Conservation (phyloP, 1,139 yeast species). For the Kodamaea sp. region DNA sequence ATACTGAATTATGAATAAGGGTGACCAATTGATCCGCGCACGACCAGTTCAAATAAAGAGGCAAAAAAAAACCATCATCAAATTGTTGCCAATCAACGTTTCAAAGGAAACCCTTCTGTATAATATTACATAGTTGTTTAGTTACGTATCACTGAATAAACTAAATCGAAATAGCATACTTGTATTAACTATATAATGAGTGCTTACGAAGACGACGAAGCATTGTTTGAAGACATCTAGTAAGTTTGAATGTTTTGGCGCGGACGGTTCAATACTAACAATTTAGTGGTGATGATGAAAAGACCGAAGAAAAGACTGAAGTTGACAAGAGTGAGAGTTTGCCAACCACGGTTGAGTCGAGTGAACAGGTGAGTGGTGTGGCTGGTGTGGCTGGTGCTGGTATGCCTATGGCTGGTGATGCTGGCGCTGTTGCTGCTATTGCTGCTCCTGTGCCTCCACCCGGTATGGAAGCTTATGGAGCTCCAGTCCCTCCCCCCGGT, state of each 20-base stretch:
- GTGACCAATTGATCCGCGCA: no score
- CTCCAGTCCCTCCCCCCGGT: constrained; percentile 7
- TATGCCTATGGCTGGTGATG: constrained; percentile 3
- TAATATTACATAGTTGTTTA: constrained; percentile 14
- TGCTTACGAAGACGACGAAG: constrained; percentile 78
- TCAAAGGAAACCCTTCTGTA: not conserved
- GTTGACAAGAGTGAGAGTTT: not conserved
- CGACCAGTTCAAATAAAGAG: no score
- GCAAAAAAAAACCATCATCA: no score
- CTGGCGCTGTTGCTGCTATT: constrained; percentile 1
- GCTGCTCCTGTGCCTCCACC: constrained; percentile 4
- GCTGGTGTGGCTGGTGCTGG: constrained; percentile 2
- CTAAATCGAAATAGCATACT: constrained; percentile 10
- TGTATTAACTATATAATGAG: constrained; percentile 41
- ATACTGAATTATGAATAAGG: no score
- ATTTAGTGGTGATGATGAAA: constrained; percentile 15
- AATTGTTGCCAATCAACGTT: no score
- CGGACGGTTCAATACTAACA: constrained; percentile 63
- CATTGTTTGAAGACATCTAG: constrained; percentile 75
- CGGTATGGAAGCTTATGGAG: not conserved
- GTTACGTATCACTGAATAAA: constrained; percentile 21
- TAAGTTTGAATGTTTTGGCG: constrained; percentile 65
- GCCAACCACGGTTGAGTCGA: no score
- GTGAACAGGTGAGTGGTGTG: not conserved
- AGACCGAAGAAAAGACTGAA: constrained; percentile 10